Evolutionary conservation across 83 land plant species (phyloP), one percentile per base, ranked within the genome.

Genomic region (Picea mariana): DNA sequence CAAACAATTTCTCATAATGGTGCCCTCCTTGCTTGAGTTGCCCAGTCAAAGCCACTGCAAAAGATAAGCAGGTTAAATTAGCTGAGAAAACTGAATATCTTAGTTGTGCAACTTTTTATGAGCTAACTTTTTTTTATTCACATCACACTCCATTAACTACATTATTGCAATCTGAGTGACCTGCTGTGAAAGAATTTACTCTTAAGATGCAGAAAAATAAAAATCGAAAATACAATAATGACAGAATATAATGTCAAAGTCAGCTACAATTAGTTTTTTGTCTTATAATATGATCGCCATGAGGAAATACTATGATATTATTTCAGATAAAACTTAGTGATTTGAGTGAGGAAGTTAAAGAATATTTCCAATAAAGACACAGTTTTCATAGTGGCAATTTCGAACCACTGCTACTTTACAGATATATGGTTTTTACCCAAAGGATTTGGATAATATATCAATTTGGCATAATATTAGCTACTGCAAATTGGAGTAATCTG

Each of bases 1-100:
- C 88, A 79, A 85, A 84, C 23, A 85, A 1, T 63, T 92, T 89
- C n/a, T 86, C 92, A 84, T 87, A 87, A 63, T 85, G 75, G 49
- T 62, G 83, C 31, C 78, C 81, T 60, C 83, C 60, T 59, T 79
- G 85, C 80, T 85, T 87, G 71, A 77, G 85, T 18, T 76, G 89
- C 59, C 75, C 85, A n/a, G 76, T 52, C 58, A 52, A 52, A 52
- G 58, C 58, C 58, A 52, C 58, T 52, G 58, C 58, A 11, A 52
- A 52, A 52, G 13, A 52, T 52, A 52, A 52, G 58, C 58, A 52
- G 58, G 11, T 52, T 52, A 52, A 52, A 52, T 52, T 52, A 52
- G 58, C 58, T 52, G 12, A 11, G 58, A 52, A 52, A 52, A 52
- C 58, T 52, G 58, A 11, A 52, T 9, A 9, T 12, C 58, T 52